Evolutionary conservation across 1,284 basidiomycete genomes (phyloP), one percentile per base, ranked within the genome.

Genomic region (Malassezia japonica): DNA sequence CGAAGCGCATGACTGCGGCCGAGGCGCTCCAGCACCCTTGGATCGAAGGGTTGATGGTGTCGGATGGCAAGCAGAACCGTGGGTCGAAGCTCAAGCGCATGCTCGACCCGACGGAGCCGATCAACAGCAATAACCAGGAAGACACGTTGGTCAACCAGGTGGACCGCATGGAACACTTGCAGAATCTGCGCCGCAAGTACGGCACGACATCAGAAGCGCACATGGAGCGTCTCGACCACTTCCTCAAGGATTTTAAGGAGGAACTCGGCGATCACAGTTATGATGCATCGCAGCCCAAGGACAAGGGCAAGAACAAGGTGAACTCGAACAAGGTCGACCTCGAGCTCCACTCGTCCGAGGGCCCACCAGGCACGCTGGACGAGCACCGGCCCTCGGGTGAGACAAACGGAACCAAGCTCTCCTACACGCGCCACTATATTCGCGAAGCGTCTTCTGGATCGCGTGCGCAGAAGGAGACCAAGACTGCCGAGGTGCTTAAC

Each of bases 21-120:
- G 45, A 72, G 50, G 70, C 69, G 2, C 55, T 72, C 25, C 27
- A 57, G 9, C 69, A 72, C 31, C 69, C 70, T 0, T 73, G 69
- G 65, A 56, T 73, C 24, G 56, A 18, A 12, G 20, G 16, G 13
- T 13, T 40, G 1, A 18, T 10, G 3, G 7, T 15, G 2, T 18
- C 5, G 8, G 5, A 24, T 6, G 28, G 6, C 21, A 18, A 27
- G 4, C 12, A 6, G 15, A 15, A 24, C 23, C 20, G 13, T 6
- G 18, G 7, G 24, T 7, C 38, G 8, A 21, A 21, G 21, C 23
- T 40, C 20, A 40, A 40, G 15, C 38, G 38, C 20, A 20, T 23
- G 5, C 8, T 40, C 6, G 38, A 40, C 4, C 15, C 12, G n/a
- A 16, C 18, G 15, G 13, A 8, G 21, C 6, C 24, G 13, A 10